Evolutionary conservation across 2,329 filamentous ascomycete genomes (phyloP).

Genomic region (Pezicula radicicola): DNA sequence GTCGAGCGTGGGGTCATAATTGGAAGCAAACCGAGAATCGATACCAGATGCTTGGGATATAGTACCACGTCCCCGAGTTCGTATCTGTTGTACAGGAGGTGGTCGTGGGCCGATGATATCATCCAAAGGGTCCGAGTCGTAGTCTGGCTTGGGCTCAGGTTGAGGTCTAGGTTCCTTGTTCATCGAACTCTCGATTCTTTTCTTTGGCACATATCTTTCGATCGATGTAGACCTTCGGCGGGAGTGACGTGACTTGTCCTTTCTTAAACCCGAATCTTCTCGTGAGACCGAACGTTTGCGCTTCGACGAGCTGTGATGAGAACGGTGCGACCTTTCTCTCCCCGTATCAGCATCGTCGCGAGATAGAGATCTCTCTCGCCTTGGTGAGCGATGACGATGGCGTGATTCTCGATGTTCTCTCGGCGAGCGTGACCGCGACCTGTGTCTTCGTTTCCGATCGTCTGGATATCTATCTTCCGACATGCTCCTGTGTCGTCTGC

Average conservation of each 20-base stretch:
- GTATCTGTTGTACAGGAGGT: conserved; percentile 36
- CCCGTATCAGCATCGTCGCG: conserved; percentile 9
- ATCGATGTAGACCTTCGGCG: conserved; percentile 9
- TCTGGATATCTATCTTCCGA: conserved; percentile 16
- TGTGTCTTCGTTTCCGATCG: conserved; percentile 13
- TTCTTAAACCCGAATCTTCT: background rate
- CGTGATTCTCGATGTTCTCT: conserved; percentile 18
- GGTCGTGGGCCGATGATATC: conserved; percentile 74
- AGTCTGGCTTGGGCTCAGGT: conserved; percentile 15
- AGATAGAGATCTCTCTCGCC: conserved; percentile 19
- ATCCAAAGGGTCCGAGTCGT: conserved; percentile 71
- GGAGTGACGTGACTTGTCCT: conserved; percentile 9
- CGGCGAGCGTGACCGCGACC: conserved; percentile 19
- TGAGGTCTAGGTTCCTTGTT: conserved; percentile 8
- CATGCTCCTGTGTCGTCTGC: conserved; percentile 23
- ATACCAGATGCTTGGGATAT: conserved; percentile 63
- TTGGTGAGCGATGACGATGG: conserved; percentile 30
- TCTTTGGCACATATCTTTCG: conserved; percentile 2
- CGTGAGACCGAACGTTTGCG: background rate
- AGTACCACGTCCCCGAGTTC: conserved; percentile 69
- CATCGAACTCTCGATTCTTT: background rate
- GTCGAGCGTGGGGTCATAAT: conserved; percentile 57
- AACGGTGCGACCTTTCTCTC: conserved; percentile 5
- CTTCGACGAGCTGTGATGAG: conserved; percentile 4
- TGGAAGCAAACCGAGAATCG: conserved; percentile 73